Conservation (phyloP, 306 rosid genomes). For the Glycine tomentella region DNA sequence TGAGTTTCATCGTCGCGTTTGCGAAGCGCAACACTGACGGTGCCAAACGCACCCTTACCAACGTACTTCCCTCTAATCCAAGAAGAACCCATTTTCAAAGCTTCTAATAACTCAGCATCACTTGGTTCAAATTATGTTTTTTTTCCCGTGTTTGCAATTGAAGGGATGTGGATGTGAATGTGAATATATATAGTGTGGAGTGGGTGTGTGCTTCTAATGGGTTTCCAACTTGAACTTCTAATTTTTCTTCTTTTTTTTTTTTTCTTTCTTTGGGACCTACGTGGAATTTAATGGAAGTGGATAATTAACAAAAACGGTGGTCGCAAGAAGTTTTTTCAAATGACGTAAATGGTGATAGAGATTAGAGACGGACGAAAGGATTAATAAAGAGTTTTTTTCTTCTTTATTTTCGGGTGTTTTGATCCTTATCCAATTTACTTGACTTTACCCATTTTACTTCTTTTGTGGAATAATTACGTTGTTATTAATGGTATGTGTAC, state of each 20-base stretch:
- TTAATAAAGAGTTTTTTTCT: background rate
- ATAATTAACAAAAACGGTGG: slow-evolving; percentile 45
- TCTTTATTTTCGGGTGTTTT: slow-evolving; percentile 7
- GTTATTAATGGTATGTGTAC: background rate
- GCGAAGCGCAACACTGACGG: slow-evolving; percentile 54
- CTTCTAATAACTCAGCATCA: too few relatives aligned
- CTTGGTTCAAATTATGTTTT: background rate
- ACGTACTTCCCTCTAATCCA: slow-evolving; percentile 69
- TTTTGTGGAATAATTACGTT: background rate
- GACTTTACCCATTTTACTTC: background rate
- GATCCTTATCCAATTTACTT: slow-evolving; percentile 53
- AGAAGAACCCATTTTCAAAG: slow-evolving; percentile 48
- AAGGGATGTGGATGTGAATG: slow-evolving; percentile 29
- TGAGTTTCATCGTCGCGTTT: slow-evolving; percentile 44
- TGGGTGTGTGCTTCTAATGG: background rate
- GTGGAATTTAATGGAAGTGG: slow-evolving; percentile 49
- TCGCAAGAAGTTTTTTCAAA: slow-evolving; percentile 28
- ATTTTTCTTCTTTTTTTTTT: background rate
- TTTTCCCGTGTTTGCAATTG: slow-evolving; percentile 26
- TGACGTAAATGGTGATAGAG: slow-evolving; percentile 22
- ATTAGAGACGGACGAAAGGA: background rate
- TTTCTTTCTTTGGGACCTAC: slow-evolving; percentile 2
- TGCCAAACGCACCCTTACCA: slow-evolving; percentile 74
- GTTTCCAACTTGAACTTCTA: too few relatives aligned
- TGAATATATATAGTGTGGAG: slow-evolving; percentile 29